Evolutionary conservation across 2,329 filamentous ascomycete species (phyloP).

Genomic region (Ilyonectria mors-panacis): DNA sequence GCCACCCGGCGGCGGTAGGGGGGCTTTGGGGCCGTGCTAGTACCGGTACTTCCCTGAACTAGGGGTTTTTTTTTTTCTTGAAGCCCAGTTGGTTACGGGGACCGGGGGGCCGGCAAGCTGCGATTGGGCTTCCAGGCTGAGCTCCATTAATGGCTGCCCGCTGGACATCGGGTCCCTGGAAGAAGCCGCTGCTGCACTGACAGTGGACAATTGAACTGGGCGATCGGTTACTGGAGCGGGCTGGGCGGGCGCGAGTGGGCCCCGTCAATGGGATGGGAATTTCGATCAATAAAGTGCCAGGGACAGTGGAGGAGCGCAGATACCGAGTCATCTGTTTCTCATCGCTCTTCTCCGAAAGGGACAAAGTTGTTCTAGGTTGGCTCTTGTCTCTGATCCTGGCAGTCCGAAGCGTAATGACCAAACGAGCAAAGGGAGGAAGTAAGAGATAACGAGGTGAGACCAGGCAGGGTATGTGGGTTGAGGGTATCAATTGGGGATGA

Average conservation of each 20-base stretch:
- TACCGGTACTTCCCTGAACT: constrained; percentile 28
- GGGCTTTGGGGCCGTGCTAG: constrained; percentile 3
- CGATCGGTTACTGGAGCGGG: constrained; percentile 16
- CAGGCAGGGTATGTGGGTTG: constrained; percentile 7
- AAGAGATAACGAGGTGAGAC: constrained; percentile 1
- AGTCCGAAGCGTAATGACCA: background rate
- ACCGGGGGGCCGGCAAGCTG: background rate
- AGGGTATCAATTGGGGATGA: background rate
- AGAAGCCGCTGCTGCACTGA: background rate
- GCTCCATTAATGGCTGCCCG: constrained; percentile 10
- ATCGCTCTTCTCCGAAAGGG: constrained; percentile 30
- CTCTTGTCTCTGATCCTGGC: constrained; percentile 15
- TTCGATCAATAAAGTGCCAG: constrained; percentile 3
- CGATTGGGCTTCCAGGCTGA: constrained; percentile 9
- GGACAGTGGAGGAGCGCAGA: constrained; percentile 10
- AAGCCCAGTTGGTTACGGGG: background rate
- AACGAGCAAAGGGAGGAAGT: background rate
- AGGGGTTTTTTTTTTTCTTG: constrained; percentile 10
- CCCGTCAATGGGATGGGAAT: constrained; percentile 12
- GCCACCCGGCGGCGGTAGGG: constrained; percentile 17
- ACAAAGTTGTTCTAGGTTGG: constrained; percentile 24
- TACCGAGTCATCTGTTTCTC: constrained; percentile 15
- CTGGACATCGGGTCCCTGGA: constrained; percentile 1
- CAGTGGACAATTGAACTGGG: constrained; percentile 3
- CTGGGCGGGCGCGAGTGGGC: constrained; percentile 16